Evolutionary conservation across 2,329 filamentous ascomycete genomes (phyloP).

Genomic region (Monilinia polystroma): DNA sequence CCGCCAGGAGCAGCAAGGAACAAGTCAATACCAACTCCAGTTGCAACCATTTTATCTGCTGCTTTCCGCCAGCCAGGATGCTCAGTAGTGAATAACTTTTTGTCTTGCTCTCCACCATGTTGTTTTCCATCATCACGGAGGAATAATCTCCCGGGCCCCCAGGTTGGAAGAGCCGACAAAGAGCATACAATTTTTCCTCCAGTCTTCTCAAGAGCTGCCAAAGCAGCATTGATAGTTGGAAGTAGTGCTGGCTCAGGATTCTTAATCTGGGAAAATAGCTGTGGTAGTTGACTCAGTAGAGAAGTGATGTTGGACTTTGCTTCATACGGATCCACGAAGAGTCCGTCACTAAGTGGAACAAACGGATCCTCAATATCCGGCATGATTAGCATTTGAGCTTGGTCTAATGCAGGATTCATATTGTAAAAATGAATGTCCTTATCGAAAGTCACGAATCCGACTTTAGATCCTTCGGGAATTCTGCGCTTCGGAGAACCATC

Average conservation of each 20-base stretch:
- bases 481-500: slow-evolving; percentile 52
- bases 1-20: slow-evolving; percentile 90
- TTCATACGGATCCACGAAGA: slow-evolving; percentile 93
- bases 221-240: slow-evolving; percentile 77
- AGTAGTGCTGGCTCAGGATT: slow-evolving; percentile 88
- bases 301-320: slow-evolving; percentile 83
- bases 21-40: slow-evolving; percentile 87
- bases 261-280: slow-evolving; percentile 83
- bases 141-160: slow-evolving; percentile 82
- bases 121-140: slow-evolving; percentile 87
- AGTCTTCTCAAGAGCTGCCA: slow-evolving; percentile 80
- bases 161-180: slow-evolving; percentile 82
- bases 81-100: slow-evolving; percentile 87
- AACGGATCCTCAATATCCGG: slow-evolving; percentile 96
- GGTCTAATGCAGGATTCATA: slow-evolving; percentile 73
- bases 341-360: slow-evolving; percentile 82
- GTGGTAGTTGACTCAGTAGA: slow-evolving; percentile 79
- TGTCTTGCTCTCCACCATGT: slow-evolving; percentile 82
- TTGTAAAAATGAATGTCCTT: slow-evolving; percentile 99
- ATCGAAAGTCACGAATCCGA: slow-evolving; percentile 95
- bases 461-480: slow-evolving; percentile 76
- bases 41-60: slow-evolving; percentile 82
- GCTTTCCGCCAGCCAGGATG: slow-evolving; percentile 84
- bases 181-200: slow-evolving; percentile 93
- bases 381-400: slow-evolving; percentile 98